Evolutionary conservation across 106 monocot genomes (phyloP), one percentile per base, ranked within the genome.

Genomic region (Dioscorea alata): DNA sequence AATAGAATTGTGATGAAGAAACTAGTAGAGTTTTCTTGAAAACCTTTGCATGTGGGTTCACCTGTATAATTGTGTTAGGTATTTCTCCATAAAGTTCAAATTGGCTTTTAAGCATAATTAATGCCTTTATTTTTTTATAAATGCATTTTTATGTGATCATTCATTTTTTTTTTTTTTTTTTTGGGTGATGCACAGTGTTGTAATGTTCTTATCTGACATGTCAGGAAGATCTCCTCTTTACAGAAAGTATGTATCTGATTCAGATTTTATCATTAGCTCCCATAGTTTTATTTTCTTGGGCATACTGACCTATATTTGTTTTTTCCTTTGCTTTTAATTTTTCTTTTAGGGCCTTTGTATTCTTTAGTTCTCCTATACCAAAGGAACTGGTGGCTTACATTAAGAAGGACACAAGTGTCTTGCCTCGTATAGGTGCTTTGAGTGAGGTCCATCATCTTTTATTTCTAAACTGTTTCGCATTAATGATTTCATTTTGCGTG

Each of bases 171-270:
- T n/a, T n/a, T n/a, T n/a, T n/a, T n/a, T n/a, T n/a, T n/a, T 50
- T 25, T 66, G 70, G 54, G 13, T 72, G 20, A 42, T 66, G 49
- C 90, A 83, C 90, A 99, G 97, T 65, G 61, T 99, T 69, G 69
- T 76, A 19, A 85, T 83, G 85, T 87, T 99, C 75, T 63, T 99
- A 20, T 83, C 89, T 4, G 97, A 99, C 66, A 99, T 99, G 97
- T 93, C 97, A 66, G 97, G 97, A 73, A 89, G 81, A 78, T 83
- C 66, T 18, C 92, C 96, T 68, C 68, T 97, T 67, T 97, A 97
- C 73, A 97, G 81, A 76, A 97, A 92, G 96, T 97, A 92, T 72
- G 92, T 71, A 23, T 62, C 1, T 61, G 17, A 50, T 56, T 15
- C 33, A 42, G 42, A 42, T 42, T 42, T 42, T 42, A 42, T 6